A percentile compares a stretch with the other conserved stretches of the same genome.
Conservation (phyloP, 1,284 basidiomycete species). For the Malassezia arunalokei region DNA sequence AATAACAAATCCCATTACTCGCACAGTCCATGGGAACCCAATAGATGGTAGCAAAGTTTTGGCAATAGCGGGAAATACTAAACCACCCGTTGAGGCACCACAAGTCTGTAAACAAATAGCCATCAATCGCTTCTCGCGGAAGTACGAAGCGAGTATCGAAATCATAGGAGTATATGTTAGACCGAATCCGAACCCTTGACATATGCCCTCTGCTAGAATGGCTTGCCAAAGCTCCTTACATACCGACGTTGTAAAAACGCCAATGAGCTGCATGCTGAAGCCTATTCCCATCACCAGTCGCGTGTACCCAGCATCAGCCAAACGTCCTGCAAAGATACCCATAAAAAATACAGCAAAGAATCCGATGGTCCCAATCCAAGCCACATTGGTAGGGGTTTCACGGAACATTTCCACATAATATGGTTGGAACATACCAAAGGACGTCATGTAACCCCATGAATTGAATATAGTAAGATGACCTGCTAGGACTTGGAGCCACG, state of each 20-base stretch:
- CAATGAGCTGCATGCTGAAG: slow-evolving; percentile 4
- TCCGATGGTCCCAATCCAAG: slow-evolving; percentile 3
- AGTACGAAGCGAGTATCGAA: not conserved
- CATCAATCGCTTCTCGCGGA: not conserved
- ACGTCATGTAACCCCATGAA: slow-evolving; percentile 2
- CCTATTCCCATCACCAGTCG: not conserved
- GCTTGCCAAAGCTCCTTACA: slow-evolving; percentile 12
- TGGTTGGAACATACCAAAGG: slow-evolving; percentile 7
- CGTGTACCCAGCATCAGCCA: slow-evolving; percentile 2
- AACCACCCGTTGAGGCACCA: slow-evolving; percentile 9
- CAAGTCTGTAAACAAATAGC: not conserved
- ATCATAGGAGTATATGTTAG: not conserved
- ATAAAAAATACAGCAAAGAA: not conserved
- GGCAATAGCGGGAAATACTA: slow-evolving; percentile 7
- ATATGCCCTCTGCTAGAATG: slow-evolving; percentile 11
- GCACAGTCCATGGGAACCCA: slow-evolving; percentile 5
- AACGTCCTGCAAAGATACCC: not conserved
- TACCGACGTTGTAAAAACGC: slow-evolving; percentile 9
- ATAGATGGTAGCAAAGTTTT: not conserved
- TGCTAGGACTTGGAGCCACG: slow-evolving; percentile 3
- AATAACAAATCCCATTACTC: slow-evolving; percentile 6
- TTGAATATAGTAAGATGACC: not conserved
- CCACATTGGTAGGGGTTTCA: not conserved
- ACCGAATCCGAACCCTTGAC: slow-evolving; percentile 6
- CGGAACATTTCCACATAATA: not conserved